A percentile compares a stretch with the other conserved stretches of the same genome.
phyloP scores from a whole-genome alignment of 2,329 filamentous ascomycete species.

The Hypoxylon sp. region DNA sequence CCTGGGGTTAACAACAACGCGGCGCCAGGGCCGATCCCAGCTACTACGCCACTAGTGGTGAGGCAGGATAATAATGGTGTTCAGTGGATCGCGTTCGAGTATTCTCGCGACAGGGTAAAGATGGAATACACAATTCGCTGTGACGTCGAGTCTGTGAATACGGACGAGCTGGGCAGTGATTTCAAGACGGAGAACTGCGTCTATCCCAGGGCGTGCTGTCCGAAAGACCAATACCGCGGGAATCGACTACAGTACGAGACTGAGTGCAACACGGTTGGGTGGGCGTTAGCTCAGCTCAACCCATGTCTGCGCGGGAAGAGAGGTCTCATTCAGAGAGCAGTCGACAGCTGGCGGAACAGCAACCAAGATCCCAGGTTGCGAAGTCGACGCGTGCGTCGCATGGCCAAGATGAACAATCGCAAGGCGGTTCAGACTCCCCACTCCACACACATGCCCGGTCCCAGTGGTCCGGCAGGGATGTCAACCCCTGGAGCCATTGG shows the following conservation, averaged over 20 bases:
- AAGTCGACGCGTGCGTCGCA: constrained; percentile 90
- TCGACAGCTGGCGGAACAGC: constrained; percentile 99
- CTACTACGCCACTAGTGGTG: constrained; percentile 94
- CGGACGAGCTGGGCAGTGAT: constrained; percentile 84
- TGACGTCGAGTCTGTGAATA: constrained; percentile 96
- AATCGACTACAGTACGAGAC: constrained; percentile 97
- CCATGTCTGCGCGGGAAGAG: constrained; percentile 91
- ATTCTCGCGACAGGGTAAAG: constrained; percentile 96
- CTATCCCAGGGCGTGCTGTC: constrained; percentile 93
- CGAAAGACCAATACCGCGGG: constrained; percentile 95
- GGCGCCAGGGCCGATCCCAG: constrained; percentile 95
- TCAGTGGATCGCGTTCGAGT: constrained; percentile 99
- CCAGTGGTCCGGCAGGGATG: constrained; percentile 76
- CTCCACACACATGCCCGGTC: constrained; percentile 77
- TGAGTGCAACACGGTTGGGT: constrained; percentile 99
- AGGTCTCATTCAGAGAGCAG: constrained; percentile 94
- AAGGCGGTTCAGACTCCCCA: constrained; percentile 76
- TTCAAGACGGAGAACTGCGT: constrained; percentile 99
- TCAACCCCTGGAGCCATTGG: constrained; percentile 75
- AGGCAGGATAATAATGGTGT: constrained; percentile 96
- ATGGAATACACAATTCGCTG: constrained; percentile 99
- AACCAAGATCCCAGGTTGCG: constrained; percentile 94
- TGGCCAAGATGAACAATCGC: constrained; percentile 95
- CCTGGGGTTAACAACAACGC: constrained; percentile 86
- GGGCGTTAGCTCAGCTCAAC: constrained; percentile 95